Evolutionary conservation across 2,329 filamentous ascomycete genomes (phyloP), one percentile per base, ranked within the genome.

Genomic region (Aspergillus ibericus): DNA sequence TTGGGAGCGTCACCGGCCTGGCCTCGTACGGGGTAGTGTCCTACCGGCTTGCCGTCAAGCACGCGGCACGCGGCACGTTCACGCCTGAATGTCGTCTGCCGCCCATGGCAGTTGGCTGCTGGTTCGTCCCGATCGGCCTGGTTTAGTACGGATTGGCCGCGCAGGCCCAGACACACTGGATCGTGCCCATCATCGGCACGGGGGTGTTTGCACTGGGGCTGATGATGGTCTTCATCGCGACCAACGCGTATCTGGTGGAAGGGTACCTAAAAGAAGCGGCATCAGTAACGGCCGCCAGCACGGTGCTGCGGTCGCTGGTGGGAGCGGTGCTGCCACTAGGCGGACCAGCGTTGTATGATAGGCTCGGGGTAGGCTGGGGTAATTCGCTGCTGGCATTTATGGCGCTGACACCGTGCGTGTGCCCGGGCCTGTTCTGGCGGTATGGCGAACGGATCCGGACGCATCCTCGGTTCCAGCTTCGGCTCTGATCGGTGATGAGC

Each of bases 161-260:
- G 0, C 68, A 85, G 53, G 71, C 76, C 18, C 67, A 73, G 2
- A 70, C 77, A 0, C 82, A 84, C 66, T 86, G 83, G 82, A 82
- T 85, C 49, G 76, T 84, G 9, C 83, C 83, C 0, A 83, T 86
- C 60, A 73, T 86, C 20, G 85, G 83, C 5, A 80, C 82, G 0
- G 76, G 77, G 0, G 52, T 67, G 3, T 69, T 75, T 22, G 74
- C 69, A 1, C 44, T 74, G 8, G 72, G 72, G 0, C 50, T 72
- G 15, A 62, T 77, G 38, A 65, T 64, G 0, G 66, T 70, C 0
- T 74, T 74, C 58, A 84, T 86, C 79, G 78, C 80, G 0, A 74
- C 83, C 1, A 81, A 84, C 56, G 85, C 84, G 3, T 91, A 91
- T 64, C 79, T 90, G 3, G 82, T 89, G 34, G 87, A 90, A 56